A percentile compares a stretch with the other conserved stretches of the same genome.
These are phyloP conservation scores for Choanephora cucurbitarum DNA, from an alignment of 371 early-diverging fungal species.

Conservation along the genomic window DNA sequence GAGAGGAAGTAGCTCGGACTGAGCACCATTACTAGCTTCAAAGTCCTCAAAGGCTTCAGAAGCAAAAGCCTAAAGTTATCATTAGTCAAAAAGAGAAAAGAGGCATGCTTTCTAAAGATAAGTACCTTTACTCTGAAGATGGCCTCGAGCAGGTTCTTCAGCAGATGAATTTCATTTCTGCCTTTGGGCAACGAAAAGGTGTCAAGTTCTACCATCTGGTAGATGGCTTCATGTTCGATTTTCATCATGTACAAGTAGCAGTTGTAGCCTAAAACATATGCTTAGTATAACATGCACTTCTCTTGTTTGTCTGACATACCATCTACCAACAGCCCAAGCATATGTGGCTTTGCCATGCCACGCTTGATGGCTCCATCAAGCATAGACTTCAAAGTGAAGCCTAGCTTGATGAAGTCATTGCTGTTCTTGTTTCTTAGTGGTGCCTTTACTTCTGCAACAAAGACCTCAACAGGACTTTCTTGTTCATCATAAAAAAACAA, in stretches of 20 bases:
- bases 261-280: not conserved
- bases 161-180: too few relatives aligned
- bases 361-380: not conserved
- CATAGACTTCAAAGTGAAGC: not conserved
- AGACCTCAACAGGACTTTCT: not conserved
- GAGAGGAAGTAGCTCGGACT: too few relatives aligned
- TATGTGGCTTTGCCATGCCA: too few relatives aligned
- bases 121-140: too few relatives aligned
- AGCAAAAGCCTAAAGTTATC: too few relatives aligned
- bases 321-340: not conserved
- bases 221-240: not conserved
- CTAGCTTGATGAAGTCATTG: not conserved
- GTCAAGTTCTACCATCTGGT: not conserved
- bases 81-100: too few relatives aligned
- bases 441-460: not conserved
- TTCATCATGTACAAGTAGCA: not conserved
- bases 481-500: not conserved
- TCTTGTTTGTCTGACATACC: not conserved
- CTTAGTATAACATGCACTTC: not conserved
- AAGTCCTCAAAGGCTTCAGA: too few relatives aligned
- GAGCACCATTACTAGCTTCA: too few relatives aligned
- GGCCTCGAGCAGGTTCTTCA: too few relatives aligned
- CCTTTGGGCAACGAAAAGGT: too few relatives aligned
- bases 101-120: too few relatives aligned
- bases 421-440: not conserved